Base-by-base conservation (phyloP, 169 alveolate species). In the Plasmodium gallinaceum region DNA sequence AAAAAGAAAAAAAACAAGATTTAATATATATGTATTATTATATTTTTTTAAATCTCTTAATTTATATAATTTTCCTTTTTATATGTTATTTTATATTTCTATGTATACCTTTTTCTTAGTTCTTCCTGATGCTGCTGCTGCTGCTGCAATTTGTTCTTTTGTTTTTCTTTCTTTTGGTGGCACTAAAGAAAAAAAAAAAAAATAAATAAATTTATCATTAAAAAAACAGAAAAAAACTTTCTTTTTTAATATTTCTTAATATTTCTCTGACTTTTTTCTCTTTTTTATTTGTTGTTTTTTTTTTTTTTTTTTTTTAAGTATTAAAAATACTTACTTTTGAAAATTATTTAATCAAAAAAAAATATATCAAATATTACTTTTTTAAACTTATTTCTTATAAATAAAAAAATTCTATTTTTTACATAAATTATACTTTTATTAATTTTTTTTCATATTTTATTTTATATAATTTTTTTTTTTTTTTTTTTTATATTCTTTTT, bases 111-210 rank as follows among this genome's bases (percentile, higher is more conserved):
- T 85, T 37, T 85, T 85, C 32, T 85, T 85, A 57, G 74, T 85
- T 70, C 92, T 85, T 85, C 92, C 92, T 16, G 92, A 85, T 57
- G 92, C 92, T 58, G 92, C 92, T 85, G 92, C 92, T 45, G 92
- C 92, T 7, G 92, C 92, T n/a, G 92, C 92, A 20, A 85, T 85
- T 37, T 85, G 92, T 71, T 85, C 92, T 43, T 85, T 85, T 51
- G 92, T 85, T 61, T 85, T 85, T 85, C 92, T 85, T 51, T 85
- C 92, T 64, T 85, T 85, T 26, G 92, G 92, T 61, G 92, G 92
- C 92, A 85, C 92, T 85, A 80, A 65, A 65, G 32, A 20, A 20
- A 57, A 68, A 20, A 22, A 48, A 51, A 46, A 26, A 57, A n/a
- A 22, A 46, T 14, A 54, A 2, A 32, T 32, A 2, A 2, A 32